These are phyloP conservation scores for Aspergillus japonicus DNA, from an alignment of 2,329 filamentous ascomycete species.

Conservation along the genomic window DNA sequence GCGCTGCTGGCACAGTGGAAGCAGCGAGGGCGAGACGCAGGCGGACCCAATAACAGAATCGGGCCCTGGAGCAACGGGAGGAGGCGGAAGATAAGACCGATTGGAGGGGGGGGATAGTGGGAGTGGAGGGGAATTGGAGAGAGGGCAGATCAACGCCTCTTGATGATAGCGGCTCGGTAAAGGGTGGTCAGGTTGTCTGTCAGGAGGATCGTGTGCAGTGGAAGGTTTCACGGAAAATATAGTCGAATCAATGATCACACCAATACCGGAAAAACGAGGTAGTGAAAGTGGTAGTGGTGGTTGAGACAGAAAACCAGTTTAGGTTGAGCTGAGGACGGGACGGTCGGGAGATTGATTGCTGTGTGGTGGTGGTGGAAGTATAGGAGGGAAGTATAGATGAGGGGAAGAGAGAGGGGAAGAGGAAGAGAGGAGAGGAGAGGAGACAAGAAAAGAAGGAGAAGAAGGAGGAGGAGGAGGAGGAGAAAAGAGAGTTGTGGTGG, in stretches of 20 bases:
- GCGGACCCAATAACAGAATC: constrained; percentile 2
- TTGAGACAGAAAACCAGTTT: not conserved
- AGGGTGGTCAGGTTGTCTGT: not conserved
- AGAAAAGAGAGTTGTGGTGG: constrained; percentile 12
- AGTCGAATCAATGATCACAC: not conserved
- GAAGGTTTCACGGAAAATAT: not conserved
- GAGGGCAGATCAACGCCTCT: not conserved
- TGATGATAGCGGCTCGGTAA: not conserved
- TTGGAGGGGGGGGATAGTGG: no score
- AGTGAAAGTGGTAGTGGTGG: not conserved
- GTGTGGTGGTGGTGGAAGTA: not conserved
- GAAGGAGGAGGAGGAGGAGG: constrained; percentile 13
- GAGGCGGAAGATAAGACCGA: not conserved
- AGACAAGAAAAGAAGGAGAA: constrained; percentile 10
- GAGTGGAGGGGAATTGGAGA: no score
- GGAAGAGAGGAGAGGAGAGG: constrained; percentile 15
- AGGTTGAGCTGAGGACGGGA: not conserved
- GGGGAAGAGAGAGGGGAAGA: not conserved
- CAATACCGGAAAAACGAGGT: not conserved
- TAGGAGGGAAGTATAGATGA: not conserved
- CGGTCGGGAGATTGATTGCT: not conserved
- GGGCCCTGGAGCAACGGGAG: not conserved
- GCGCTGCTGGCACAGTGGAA: constrained; percentile 8
- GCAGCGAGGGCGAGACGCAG: constrained; percentile 7
- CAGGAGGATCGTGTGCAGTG: not conserved